Conservation (phyloP, 1,284 basidiomycete species). For the Peniophora sp. region DNA sequence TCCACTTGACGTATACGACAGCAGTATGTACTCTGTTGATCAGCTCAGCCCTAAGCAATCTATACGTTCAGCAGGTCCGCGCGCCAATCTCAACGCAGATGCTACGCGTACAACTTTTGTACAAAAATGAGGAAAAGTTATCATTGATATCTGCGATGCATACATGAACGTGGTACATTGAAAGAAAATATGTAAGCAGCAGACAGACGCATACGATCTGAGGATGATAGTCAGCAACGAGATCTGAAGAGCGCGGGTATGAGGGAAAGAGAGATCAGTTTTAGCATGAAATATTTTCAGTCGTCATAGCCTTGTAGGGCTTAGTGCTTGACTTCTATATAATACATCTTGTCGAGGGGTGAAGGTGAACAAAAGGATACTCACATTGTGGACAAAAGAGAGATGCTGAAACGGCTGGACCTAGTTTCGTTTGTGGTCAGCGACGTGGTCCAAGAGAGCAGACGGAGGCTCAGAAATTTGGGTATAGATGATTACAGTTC, state of each 20-base stretch:
- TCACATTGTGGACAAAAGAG: constrained; percentile 26
- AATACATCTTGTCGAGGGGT: constrained; percentile 46
- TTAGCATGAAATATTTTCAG: constrained; percentile 74
- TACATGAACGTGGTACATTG: too few relatives aligned
- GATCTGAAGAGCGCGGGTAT: constrained; percentile 23
- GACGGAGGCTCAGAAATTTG: constrained; percentile 73
- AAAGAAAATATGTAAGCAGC: too few relatives aligned
- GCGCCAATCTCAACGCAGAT: too few relatives aligned
- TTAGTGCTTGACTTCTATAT: constrained; percentile 86
- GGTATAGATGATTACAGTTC: constrained; percentile 67
- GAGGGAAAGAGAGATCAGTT: constrained; percentile 44
- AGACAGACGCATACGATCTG: neutral
- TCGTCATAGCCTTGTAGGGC: constrained; percentile 60
- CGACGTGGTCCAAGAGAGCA: neutral
- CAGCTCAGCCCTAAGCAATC: too few relatives aligned
- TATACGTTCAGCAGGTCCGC: too few relatives aligned
- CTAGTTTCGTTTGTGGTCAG: neutral
- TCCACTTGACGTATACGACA: too few relatives aligned
- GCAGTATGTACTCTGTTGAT: too few relatives aligned
- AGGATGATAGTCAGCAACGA: neutral
- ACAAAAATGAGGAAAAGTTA: too few relatives aligned
- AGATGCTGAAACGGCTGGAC: neutral
- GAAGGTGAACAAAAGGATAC: constrained; percentile 16
- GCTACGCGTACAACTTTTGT: too few relatives aligned
- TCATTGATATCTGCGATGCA: too few relatives aligned